A percentile compares a stretch with the other conserved stretches of the same genome.
Conservation (phyloP, 805 yeast genomes). For the Suhomyces sp. region DNA sequence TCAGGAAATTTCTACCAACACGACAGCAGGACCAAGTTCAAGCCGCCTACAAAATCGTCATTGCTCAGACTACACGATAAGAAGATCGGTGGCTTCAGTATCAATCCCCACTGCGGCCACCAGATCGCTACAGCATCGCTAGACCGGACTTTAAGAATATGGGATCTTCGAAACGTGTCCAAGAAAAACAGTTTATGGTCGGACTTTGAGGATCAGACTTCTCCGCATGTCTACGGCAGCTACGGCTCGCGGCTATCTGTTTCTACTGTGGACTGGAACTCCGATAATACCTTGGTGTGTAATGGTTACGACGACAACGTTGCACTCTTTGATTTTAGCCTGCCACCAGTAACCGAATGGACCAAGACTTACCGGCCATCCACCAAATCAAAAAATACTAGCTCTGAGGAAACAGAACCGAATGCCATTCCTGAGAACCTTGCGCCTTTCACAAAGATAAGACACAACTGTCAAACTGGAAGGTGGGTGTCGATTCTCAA, state of each 20-base stretch:
- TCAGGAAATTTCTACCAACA: constrained; percentile 75
- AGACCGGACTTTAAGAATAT: constrained; percentile 77
- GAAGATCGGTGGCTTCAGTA: constrained; percentile 85
- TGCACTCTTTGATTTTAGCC: constrained; percentile 55
- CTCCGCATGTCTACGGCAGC: constrained; percentile 55
- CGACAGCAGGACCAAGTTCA: constrained; percentile 57
- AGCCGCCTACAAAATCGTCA: constrained; percentile 16
- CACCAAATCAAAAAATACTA: constrained; percentile 8
- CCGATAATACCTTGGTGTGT: constrained; percentile 68
- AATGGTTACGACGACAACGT: constrained; percentile 92
- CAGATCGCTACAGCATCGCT: constrained; percentile 86
- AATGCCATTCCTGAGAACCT: constrained; percentile 37
- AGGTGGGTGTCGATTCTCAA: constrained; percentile 94
- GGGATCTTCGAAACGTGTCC: constrained; percentile 72
- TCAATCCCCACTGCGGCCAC: constrained; percentile 64
- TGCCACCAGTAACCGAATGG: constrained; percentile 26
- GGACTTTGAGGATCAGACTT: constrained; percentile 44
- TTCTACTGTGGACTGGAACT: constrained; percentile 81
- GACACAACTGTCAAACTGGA: constrained; percentile 95
- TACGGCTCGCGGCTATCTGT: constrained; percentile 77
- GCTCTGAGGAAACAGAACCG: constrained; percentile 13
- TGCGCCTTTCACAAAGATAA: constrained; percentile 59
- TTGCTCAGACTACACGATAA: constrained; percentile 76
- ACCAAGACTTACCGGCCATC: constrained; percentile 14
- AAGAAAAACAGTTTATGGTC: constrained; percentile 50